phyloP scores from a whole-genome alignment of 225 moss, liverwort and hornwort species.

The Sphagnum contortum region DNA sequence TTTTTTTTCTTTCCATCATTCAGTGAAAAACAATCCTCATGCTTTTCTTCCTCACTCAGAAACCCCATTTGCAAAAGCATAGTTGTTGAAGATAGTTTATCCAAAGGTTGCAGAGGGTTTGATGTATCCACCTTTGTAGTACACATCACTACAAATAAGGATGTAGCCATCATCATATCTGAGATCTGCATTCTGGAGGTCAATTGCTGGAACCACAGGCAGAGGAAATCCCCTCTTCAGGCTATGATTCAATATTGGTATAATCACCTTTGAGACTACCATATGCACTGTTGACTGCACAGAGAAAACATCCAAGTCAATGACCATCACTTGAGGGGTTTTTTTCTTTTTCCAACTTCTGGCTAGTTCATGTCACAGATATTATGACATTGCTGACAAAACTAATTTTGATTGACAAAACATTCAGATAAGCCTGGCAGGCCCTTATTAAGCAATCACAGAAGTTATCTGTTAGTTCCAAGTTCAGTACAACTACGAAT shows the following conservation, averaged over 20 bases:
- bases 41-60: too few relatives aligned
- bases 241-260: conserved; percentile 68
- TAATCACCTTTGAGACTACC: conserved; percentile 66
- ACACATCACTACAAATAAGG: conserved; percentile 73
- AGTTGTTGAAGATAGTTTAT: too few relatives aligned
- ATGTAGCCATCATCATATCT: conserved; percentile 84
- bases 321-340: neutral
- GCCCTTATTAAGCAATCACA: neutral
- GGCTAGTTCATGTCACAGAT: too few relatives aligned
- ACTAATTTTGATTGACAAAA: neutral
- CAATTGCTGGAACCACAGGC: conserved; percentile 69
- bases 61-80: too few relatives aligned
- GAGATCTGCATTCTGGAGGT: conserved; percentile 67
- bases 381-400: neutral
- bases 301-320: too few relatives aligned
- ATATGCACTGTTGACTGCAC: conserved; percentile 72
- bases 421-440: neutral
- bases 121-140: conserved; percentile 55
- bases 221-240: conserved; percentile 79
- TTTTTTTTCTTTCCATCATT: too few relatives aligned
- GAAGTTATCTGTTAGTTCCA: neutral
- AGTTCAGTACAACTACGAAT: too few relatives aligned
- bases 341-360: too few relatives aligned
- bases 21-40: too few relatives aligned
- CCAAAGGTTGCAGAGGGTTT: neutral